phyloP scores from a whole-genome alignment of 2,329 filamentous ascomycete species.

The Cladophialophora yegresii region DNA sequence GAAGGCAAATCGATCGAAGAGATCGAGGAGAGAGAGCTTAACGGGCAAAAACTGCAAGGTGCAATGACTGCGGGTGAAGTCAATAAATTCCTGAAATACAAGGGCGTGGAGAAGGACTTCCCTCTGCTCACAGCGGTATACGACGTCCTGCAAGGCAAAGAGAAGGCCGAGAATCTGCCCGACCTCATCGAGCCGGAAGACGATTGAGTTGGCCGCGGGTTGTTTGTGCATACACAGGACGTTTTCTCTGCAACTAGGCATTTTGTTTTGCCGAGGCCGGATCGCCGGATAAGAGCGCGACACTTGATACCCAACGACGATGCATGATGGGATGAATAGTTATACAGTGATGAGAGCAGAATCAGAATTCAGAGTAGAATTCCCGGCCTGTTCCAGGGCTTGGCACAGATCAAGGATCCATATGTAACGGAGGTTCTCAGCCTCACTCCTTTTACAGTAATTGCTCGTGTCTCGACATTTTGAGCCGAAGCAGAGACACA shows the following conservation, averaged over 20 bases:
- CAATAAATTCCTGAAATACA: slow-evolving; percentile 78
- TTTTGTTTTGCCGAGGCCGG: slow-evolving; percentile 14
- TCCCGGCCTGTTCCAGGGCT: background rate
- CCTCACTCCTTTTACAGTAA: background rate
- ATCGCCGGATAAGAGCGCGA: slow-evolving; percentile 18
- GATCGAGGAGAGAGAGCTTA: slow-evolving; percentile 84
- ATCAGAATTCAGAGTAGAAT: background rate
- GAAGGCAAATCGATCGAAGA: slow-evolving; percentile 78
- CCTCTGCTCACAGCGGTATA: slow-evolving; percentile 90
- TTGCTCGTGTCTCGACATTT: no score
- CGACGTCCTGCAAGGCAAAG: slow-evolving; percentile 74
- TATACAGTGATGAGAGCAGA: slow-evolving; percentile 12
- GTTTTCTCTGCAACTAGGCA: slow-evolving; percentile 5
- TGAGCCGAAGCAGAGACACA: background rate
- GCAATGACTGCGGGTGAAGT: slow-evolving; percentile 91
- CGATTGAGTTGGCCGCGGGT: slow-evolving; percentile 21
- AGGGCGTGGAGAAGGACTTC: slow-evolving; percentile 78
- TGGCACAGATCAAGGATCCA: background rate
- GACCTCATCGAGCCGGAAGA: slow-evolving; percentile 59
- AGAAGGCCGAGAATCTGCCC: slow-evolving; percentile 79
- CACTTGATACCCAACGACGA: slow-evolving; percentile 26
- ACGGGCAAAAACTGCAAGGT: slow-evolving; percentile 95
- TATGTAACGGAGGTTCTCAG: background rate
- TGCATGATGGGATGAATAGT: slow-evolving; percentile 11
- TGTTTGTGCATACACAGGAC: background rate